Evolutionary conservation across 805 yeast species (phyloP), one percentile per base, ranked within the genome.

Genomic region (Barnettozyma sp.): DNA sequence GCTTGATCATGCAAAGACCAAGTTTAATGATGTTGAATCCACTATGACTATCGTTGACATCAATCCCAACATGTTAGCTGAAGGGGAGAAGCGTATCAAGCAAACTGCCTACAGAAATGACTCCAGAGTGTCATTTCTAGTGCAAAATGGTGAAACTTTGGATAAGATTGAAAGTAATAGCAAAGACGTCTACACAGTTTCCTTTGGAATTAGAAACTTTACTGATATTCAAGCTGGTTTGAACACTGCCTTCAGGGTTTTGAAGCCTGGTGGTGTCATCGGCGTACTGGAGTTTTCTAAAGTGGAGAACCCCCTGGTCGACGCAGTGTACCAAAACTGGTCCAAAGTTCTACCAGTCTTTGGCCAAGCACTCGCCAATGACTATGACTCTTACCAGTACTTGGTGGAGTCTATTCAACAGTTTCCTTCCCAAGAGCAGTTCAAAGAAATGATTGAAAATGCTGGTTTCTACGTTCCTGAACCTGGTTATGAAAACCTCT

Each of bases 241-340:
- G 51, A 71, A 83, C 49, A 81, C 97, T n/a, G 98, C 98, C 22
- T 82, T 90, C 65, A 74, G 98, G 50, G 95, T 90, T 21, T 73
- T 92, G 56, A 85, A 82, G 60, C 97, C 97, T 10, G 98, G 98
- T 52, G 98, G 98, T 52, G 83, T 92, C 31, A 92, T 92, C 58
- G 96, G 95, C 25, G 88, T 97, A 61, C 69, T 92, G 40, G 98
- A 92, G 59, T 92, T 92, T 55, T 82, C 94, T 36, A 92, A 88
- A 56, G 96, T 92, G 39, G 80, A 82, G 33, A 84, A 86, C 58
- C 78, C 82, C 20, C 54, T 78, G 8, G 65, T 92, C 35, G 90
- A 85, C 56, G 67, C 75, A 42, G 61, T 78, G 19, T 92, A 92
- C 68, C 86, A 82, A 55, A 79, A 85, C 26, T 92, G 94, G 72